phyloP scores from a whole-genome alignment of 1,284 basidiomycete genomes.

The Cryptococcus jaspeensis region DNA sequence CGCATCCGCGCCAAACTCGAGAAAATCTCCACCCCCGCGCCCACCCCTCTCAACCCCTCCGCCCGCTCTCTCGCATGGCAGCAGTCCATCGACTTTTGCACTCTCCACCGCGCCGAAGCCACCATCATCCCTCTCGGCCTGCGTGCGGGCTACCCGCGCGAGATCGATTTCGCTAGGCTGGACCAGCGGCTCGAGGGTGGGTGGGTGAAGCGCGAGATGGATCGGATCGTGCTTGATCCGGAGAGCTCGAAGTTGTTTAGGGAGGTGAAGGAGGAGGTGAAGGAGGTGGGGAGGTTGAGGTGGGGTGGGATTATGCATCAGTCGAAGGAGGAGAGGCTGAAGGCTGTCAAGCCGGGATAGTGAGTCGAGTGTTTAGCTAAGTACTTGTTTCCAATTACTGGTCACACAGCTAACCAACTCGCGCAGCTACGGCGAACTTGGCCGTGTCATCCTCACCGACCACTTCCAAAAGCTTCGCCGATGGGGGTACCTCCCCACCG shows the following conservation, averaged over 20 bases:
- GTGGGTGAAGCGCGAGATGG: conserved; percentile 27
- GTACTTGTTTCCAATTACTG: background rate
- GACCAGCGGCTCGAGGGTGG: conserved; percentile 25
- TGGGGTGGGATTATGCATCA: conserved; percentile 25
- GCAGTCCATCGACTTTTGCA: conserved; percentile 33
- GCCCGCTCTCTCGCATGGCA: conserved; percentile 19
- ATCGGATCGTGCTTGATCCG: conserved; percentile 24
- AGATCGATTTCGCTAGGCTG: conserved; percentile 34
- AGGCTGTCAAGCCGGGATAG: conserved; percentile 38
- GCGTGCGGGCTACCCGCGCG: conserved; percentile 34
- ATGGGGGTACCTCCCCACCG: conserved; percentile 22
- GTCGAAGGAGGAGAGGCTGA: conserved; percentile 17
- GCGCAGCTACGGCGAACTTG: conserved; percentile 43
- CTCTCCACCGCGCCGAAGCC: conserved; percentile 38
- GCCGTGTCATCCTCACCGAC: conserved; percentile 28
- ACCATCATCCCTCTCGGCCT: conserved; percentile 38
- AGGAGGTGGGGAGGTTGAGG: conserved; percentile 19
- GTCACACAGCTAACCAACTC: background rate
- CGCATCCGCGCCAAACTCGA: conserved; percentile 7
- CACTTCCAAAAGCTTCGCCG: conserved; percentile 34
- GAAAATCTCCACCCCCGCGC: conserved; percentile 9
- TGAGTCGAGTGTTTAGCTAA: conserved; percentile 28
- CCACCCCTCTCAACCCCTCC: conserved; percentile 12
- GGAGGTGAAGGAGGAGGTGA: conserved; percentile 16
- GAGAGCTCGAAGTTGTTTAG: conserved; percentile 10